Base-by-base conservation (phyloP, 2,329 filamentous ascomycete species). In the Colletotrichum salicis region DNA sequence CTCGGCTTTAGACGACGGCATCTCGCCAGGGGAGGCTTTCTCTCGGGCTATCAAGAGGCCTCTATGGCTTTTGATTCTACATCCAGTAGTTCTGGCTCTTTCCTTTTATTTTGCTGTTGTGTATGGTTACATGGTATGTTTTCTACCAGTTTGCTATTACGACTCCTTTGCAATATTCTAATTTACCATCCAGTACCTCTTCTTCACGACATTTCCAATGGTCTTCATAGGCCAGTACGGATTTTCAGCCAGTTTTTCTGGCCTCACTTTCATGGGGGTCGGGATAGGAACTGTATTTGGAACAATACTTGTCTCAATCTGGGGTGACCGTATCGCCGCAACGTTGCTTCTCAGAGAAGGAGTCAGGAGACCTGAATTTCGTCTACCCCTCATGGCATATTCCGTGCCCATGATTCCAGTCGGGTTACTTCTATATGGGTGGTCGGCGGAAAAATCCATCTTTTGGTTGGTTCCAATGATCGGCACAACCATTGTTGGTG, bases 401-500 rank as follows among this genome's bases (percentile, higher is more conserved):
- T 75, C 72, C 1, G 69, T 61, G 11, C 57, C 71, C 5, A 45
- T 73, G 54, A 70, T 78, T 0, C 73, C 88, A 3, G 59, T 76
- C 1, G 76, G 78, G 0, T 37, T 79, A 2, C 67, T 78, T 22
- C 56, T 77, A 45, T 78, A 79, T 29, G 77, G 75, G 0, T 78
- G 77, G 78, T 74, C 74, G 31, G 84, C 86, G 0, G 79, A 91
- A 45, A 85, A 86, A 27, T 74, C 83, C 12, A 83, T 88, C 1
- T 88, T 90, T 64, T 91, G 88, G 87, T 86, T 91, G 27, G 86
- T 83, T 0, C 88, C 89, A 1, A 88, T 89, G 45, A 82, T 89
- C 3, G 84, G 83, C 1, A 89, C 86, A 0, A 77, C 80, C 1
- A 76, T 89, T 4, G 82, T 89, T 15, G 88, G 88, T 0, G 70